Base-by-base conservation (phyloP, 2,329 filamentous ascomycete genomes). In the Fusarium buxicola region DNA sequence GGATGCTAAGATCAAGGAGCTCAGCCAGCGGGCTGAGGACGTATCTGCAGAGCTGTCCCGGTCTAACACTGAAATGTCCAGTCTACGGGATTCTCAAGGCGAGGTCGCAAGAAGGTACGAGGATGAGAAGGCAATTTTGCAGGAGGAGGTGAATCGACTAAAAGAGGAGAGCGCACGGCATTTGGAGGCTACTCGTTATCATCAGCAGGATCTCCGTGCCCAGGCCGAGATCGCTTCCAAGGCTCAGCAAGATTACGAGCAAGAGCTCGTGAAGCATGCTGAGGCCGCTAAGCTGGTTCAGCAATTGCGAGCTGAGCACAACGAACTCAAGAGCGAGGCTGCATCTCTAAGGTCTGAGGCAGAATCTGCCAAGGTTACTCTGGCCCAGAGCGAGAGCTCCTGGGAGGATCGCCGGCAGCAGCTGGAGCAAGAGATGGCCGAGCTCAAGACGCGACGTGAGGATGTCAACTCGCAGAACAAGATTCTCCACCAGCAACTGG, bases 231-330 rank as follows among this genome's bases (percentile, higher is more conserved):
- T 99, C 71, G 93, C 95, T 3, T 89, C 92, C 49, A 91, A 92
- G 75, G 93, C 95, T 4, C 95, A 99, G 74, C 90, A 96, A 73
- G 94, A 95, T 68, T 99, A 99, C 73, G 96, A 99, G 75, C 89
- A 89, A 62, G 95, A 99, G 75, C 84, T 99, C 10, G 86, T 97
- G 70, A 97, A 95, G 79, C 95, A 99, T 77, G 94, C 94, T 2
- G 92, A 97, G 66, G 95, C 94, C n/a, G 92, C 94, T 11, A 94
- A 93, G 77, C 86, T 87, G 31, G 82, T 97, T 12, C 92, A 96
- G 68, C 84, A 84, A 49, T 82, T 97, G 44, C 91, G 95, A 47
- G 82, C 83, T 5, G 92, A 98, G 65, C 86, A 91, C 76, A 95
- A 96, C 71, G 82, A 92, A 67, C 78, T 98, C 60, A 94, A 92